Conservation (phyloP, 1,284 basidiomycete genomes). For the Cryptococcus sp. region DNA sequence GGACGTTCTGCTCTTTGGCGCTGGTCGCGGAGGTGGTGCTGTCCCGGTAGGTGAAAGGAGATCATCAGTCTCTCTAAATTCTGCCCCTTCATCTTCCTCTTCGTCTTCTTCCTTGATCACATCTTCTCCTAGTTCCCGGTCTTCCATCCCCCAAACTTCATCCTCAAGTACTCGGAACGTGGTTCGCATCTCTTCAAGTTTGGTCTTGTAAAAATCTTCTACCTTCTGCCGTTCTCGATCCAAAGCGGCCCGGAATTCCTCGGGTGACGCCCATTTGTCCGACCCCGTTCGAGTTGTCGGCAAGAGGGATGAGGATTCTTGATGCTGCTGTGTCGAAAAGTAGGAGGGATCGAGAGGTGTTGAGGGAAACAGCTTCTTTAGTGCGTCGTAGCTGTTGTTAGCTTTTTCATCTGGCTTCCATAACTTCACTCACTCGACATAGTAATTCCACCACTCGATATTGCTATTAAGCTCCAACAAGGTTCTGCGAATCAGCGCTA, state of each 20-base stretch:
- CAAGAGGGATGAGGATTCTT: constrained; percentile 55
- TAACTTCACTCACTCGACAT: constrained; percentile 61
- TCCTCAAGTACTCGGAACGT: constrained; percentile 63
- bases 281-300: constrained; percentile 37
- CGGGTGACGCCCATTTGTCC: constrained; percentile 44
- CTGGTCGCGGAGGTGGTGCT: constrained; percentile 6
- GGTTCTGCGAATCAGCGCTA: constrained; percentile 46
- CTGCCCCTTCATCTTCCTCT: constrained; percentile 57
- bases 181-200: constrained; percentile 66
- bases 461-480: constrained; percentile 91
- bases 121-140: constrained; percentile 54
- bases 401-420: not conserved
- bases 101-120: constrained; percentile 53
- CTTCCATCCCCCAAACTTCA: constrained; percentile 64
- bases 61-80: constrained; percentile 17
- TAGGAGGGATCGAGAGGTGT: constrained; percentile 45
- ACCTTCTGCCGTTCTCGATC: constrained; percentile 84
- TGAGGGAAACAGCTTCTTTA: constrained; percentile 65
- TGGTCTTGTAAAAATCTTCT: constrained; percentile 68
- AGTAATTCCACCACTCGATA: constrained; percentile 91
- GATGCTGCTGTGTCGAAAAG: constrained; percentile 56
- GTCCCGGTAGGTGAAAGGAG: constrained; percentile 15
- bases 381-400: constrained; percentile 63
- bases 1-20: constrained; percentile 7
- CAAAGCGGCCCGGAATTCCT: constrained; percentile 71